Base-by-base conservation (phyloP, 495 filamentous ascomycete genomes). In the Xylaria scruposa region DNA sequence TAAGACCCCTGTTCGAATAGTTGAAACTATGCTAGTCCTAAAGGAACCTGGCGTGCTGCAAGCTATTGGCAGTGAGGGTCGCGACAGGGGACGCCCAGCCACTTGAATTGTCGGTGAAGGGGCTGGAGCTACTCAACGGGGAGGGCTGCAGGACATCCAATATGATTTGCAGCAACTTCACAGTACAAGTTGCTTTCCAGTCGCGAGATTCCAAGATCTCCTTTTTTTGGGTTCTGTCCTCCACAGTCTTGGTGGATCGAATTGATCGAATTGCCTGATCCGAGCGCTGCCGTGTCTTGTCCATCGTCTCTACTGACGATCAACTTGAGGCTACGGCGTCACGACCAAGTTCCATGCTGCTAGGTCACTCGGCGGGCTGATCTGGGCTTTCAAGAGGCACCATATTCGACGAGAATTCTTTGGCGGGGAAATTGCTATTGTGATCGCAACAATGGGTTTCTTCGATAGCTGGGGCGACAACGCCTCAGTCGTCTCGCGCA, bases 381-480 rank as follows among this genome's bases (percentile, higher is more conserved):
- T 10, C 33, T 67, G 33, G 54, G 9, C 15, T 21, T 7, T 54
- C 63, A 67, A 38, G 46, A 53, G 10, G 0, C 31, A 6, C 62
- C 1, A n/a, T 42, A 12, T n/a, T 33, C 46, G 26, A 56, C 53
- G 19, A 24, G 26, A 31, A 31, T 31, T 1, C 31, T 10, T 40
- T 42, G 31, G 40, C n/a, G 13, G 46, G 3, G 31, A 5, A 8
- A 4, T 40, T 21, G 31, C 51, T 0, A 21, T 29, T 17, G 38
- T 19, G 12, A 44, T 12, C 38, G 36, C 60, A 6, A 26, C 26
- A 13, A 85, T 85, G 83, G 83, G 83, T 47, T 65, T 83, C 68
- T 78, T 83, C 73, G 82, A 83, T 54, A 62, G 69, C 73, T 80
- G 75, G 75, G 82, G 83, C 71, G 83, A 85, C 72, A 77, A 78